Evolutionary conservation across 1,284 basidiomycete genomes (phyloP).

Genomic region (Rhodotorula sp.): DNA sequence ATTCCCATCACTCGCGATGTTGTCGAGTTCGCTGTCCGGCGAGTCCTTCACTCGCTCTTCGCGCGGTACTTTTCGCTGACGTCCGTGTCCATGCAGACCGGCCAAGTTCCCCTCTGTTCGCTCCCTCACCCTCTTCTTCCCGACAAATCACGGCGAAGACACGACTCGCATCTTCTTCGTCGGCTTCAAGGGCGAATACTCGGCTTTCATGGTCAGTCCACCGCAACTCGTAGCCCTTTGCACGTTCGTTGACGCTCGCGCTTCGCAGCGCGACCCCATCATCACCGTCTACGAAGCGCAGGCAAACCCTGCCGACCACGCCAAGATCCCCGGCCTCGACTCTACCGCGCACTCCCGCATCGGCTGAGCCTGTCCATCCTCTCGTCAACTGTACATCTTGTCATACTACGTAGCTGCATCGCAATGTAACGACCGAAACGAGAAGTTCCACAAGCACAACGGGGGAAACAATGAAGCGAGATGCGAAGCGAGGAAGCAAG

Average conservation of each 20-base stretch:
- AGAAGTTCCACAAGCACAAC: neutral
- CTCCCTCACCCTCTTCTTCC: slow-evolving; percentile 45
- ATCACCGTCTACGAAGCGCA: slow-evolving; percentile 44
- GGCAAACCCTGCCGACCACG: slow-evolving; percentile 45
- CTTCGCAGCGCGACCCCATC: slow-evolving; percentile 34
- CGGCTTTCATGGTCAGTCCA: slow-evolving; percentile 24
- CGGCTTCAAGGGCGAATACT: slow-evolving; percentile 45
- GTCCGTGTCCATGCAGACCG: slow-evolving; percentile 17
- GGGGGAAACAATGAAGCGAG: neutral
- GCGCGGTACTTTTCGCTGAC: neutral
- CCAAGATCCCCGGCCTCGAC: slow-evolving; percentile 41
- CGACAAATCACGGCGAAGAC: slow-evolving; percentile 44
- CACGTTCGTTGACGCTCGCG: neutral
- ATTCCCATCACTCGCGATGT: slow-evolving; percentile 37
- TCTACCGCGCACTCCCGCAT: slow-evolving; percentile 26
- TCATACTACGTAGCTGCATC: neutral
- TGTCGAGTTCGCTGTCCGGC: slow-evolving; percentile 44
- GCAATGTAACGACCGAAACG: neutral
- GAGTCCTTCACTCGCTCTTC: neutral
- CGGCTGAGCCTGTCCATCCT: slow-evolving; percentile 1
- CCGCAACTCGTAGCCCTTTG: neutral
- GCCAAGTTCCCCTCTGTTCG: slow-evolving; percentile 41
- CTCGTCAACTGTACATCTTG: neutral
- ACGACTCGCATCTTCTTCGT: slow-evolving; percentile 43
- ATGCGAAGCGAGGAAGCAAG: too few species aligned